Evolutionary conservation across 164 flowering plant species (phyloP).

Genomic region (Piper betle): DNA sequence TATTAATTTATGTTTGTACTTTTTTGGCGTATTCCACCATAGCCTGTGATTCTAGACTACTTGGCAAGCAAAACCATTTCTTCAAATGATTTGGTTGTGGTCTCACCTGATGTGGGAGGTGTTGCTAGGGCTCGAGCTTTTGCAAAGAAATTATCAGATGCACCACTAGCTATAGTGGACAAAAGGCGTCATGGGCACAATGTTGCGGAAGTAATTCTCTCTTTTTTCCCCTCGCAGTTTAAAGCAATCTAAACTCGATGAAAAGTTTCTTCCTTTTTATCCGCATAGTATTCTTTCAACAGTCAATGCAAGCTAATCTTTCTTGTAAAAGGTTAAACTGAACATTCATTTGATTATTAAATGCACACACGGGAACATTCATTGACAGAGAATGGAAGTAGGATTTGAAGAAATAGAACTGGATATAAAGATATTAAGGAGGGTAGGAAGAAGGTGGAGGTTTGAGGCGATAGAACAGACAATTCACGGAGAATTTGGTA

Average conservation of each 20-base stretch:
- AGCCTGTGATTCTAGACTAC: slow-evolving; percentile 97
- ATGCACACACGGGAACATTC: no score
- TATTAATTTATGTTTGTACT: background rate
- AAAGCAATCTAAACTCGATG: background rate
- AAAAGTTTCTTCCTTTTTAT: no score
- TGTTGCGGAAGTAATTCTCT: slow-evolving; percentile 69
- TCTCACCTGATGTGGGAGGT: slow-evolving; percentile 98
- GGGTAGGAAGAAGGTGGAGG: no score
- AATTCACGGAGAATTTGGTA: no score
- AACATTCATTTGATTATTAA: no score
- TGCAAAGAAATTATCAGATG: slow-evolving; percentile 96
- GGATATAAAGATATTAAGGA: no score
- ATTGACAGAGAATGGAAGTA: no score
- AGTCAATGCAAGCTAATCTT: no score
- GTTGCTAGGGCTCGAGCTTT: slow-evolving; percentile 97
- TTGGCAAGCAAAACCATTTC: slow-evolving; percentile 84
- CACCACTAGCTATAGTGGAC: slow-evolving; percentile 96
- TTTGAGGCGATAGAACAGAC: no score
- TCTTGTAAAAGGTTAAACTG: no score
- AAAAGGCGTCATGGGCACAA: slow-evolving; percentile 96
- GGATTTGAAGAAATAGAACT: no score
- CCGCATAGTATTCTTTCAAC: no score
- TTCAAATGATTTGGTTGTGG: slow-evolving; percentile 89
- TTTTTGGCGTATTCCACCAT: slow-evolving; percentile 3
- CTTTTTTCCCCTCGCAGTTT: background rate